Evolutionary conservation across 2,329 filamentous ascomycete genomes (phyloP).

Genomic region (Fragosphaeria purpurea): DNA sequence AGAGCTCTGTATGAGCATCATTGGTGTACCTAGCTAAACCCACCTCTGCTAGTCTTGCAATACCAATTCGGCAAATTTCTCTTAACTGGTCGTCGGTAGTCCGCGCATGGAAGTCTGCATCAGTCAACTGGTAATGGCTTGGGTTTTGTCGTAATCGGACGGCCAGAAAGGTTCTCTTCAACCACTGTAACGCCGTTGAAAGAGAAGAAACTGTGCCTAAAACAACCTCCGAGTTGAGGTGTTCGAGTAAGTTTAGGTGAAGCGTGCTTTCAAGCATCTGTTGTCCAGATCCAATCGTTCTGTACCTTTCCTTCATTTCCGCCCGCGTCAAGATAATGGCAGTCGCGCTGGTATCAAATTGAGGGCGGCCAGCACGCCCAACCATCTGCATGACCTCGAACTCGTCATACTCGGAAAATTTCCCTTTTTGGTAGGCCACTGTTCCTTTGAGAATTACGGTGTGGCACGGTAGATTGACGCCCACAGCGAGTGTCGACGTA

Average conservation of each 20-base stretch:
- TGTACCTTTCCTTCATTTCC: slow-evolving; percentile 55
- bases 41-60: slow-evolving; percentile 52
- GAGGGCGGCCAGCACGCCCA: slow-evolving; percentile 70
- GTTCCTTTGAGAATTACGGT: slow-evolving; percentile 79
- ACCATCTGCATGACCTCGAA: slow-evolving; percentile 88
- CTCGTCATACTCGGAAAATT: slow-evolving; percentile 62
- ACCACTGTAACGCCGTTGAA: slow-evolving; percentile 60
- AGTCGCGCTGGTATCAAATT: slow-evolving; percentile 67
- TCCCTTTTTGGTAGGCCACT: slow-evolving; percentile 50
- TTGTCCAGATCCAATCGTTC: slow-evolving; percentile 62
- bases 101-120: slow-evolving; percentile 36
- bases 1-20: slow-evolving; percentile 34
- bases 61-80: slow-evolving; percentile 59
- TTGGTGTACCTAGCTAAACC: slow-evolving; percentile 36
- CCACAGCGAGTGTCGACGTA: slow-evolving; percentile 75
- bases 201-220: slow-evolving; percentile 61
- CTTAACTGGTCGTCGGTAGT: slow-evolving; percentile 55
- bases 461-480: slow-evolving; percentile 75
- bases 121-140: slow-evolving; percentile 54
- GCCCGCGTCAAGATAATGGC: slow-evolving; percentile 70
- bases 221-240: slow-evolving; percentile 75
- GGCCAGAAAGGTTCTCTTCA: slow-evolving; percentile 67
- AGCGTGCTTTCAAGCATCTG: slow-evolving; percentile 69
- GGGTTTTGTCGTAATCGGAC: slow-evolving; percentile 65
- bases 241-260: slow-evolving; percentile 70